A percentile compares a stretch with the other conserved stretches of the same genome.
phyloP scores from a whole-genome alignment of 164 flowering plant species.

The Umbilicus rupestris region DNA sequence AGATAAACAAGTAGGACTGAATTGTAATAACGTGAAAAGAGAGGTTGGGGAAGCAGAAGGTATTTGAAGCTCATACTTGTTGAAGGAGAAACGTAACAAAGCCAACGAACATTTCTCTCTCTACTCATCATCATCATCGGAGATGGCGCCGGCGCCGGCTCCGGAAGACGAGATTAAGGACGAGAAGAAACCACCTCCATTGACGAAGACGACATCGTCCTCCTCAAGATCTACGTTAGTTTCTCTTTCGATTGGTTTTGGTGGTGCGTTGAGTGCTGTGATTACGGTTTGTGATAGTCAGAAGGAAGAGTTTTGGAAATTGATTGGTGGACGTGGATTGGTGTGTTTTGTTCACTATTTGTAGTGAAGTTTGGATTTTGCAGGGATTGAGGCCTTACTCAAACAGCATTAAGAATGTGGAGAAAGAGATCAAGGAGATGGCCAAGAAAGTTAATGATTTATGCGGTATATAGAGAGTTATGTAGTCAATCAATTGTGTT shows the following conservation, averaged over 20 bases:
- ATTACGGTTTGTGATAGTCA: background rate
- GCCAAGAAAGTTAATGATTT: slow-evolving; percentile 89
- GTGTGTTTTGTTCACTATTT: background rate
- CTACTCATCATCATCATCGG: background rate
- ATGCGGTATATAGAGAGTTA: slow-evolving; percentile 47
- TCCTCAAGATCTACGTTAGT: slow-evolving; percentile 57
- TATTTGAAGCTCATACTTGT: background rate
- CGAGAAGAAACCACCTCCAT: slow-evolving; percentile 87
- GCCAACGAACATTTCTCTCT: background rate
- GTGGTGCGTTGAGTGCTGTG: background rate
- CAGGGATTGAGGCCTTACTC: slow-evolving; percentile 95
- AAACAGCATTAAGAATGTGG: slow-evolving; percentile 58
- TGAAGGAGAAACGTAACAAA: background rate
- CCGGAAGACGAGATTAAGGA: slow-evolving; percentile 60
- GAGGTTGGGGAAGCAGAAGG: too few relatives aligned
- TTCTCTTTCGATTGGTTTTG: background rate
- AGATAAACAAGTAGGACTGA: too few relatives aligned
- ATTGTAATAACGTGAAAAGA: too few relatives aligned
- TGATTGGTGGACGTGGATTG: background rate
- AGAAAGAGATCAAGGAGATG: slow-evolving; percentile 87
- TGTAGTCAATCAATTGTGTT: background rate
- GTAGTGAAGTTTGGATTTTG: slow-evolving; percentile 9
- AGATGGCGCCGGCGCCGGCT: slow-evolving; percentile 42
- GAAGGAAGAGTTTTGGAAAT: background rate
- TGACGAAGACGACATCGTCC: slow-evolving; percentile 89